Evolutionary conservation across 192 early-diverging fungal species (phyloP).

Genomic region (Kickxella alabastrina): DNA sequence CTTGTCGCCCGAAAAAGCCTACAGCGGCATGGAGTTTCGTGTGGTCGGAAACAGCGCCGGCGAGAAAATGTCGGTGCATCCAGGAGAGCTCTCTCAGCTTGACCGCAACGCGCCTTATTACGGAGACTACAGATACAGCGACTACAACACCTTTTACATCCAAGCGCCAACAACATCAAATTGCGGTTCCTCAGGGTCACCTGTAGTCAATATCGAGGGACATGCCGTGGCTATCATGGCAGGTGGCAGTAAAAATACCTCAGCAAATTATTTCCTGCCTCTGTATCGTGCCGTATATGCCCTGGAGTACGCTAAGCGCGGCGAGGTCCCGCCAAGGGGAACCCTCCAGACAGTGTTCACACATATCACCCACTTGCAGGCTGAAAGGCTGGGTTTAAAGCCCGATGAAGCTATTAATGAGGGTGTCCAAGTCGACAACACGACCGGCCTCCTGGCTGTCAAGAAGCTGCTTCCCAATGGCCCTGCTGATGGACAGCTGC

Average conservation of each 20-base stretch:
- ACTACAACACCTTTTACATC: conserved; percentile 79
- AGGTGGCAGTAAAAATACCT: conserved; percentile 51
- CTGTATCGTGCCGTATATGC: conserved; percentile 66
- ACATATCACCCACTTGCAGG: conserved; percentile 61
- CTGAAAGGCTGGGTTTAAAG: conserved; percentile 10
- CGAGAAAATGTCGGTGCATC: conserved; percentile 73
- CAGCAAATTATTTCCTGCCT: conserved; percentile 62
- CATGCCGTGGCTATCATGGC: conserved; percentile 69
- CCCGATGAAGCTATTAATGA: conserved; percentile 29
- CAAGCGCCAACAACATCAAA: conserved; percentile 61
- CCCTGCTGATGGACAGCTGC: conserved; percentile 59
- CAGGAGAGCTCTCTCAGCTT: conserved; percentile 68
- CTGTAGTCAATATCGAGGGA: conserved; percentile 70
- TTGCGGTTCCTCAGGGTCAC: conserved; percentile 71
- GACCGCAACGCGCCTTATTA: conserved; percentile 68
- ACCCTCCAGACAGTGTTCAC: conserved; percentile 69
- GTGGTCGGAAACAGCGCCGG: conserved; percentile 71
- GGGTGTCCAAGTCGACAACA: conserved; percentile 56
- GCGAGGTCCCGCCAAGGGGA: conserved; percentile 61
- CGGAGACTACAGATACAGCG: conserved; percentile 51
- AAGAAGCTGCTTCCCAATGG: conserved; percentile 62
- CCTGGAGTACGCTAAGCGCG: conserved; percentile 54
- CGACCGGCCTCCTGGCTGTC: conserved; percentile 66
- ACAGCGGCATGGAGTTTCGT: conserved; percentile 68
- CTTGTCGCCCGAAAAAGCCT: conserved; percentile 62